Percentiles rank a stretch among this genome's conserved stretches.
phyloP scores from a whole-genome alignment of 257 asterid species.

The Solanum paucissectum region DNA sequence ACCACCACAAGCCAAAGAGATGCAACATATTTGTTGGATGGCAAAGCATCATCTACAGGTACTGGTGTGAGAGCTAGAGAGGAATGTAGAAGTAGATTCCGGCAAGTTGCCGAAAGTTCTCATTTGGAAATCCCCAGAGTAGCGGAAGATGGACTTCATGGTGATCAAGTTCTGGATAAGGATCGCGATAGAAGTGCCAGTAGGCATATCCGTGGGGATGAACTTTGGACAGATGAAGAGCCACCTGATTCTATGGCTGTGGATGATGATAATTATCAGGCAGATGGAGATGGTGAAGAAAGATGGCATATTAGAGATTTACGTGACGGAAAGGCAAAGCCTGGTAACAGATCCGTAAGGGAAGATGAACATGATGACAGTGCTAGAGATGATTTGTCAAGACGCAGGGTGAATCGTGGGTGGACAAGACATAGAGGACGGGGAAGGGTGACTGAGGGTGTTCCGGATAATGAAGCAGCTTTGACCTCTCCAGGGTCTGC shows the following conservation, averaged over 20 bases:
- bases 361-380: slow-evolving; percentile 74
- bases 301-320: slow-evolving; percentile 38
- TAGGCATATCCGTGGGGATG: slow-evolving; percentile 46
- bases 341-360: slow-evolving; percentile 46
- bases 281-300: slow-evolving; percentile 57
- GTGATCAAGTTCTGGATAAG: slow-evolving; percentile 27
- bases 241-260: slow-evolving; percentile 31
- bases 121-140: slow-evolving; percentile 36
- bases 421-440: slow-evolving; percentile 50
- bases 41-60: slow-evolving; percentile 32
- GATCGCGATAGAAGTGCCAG: slow-evolving; percentile 33
- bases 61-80: slow-evolving; percentile 47
- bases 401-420: slow-evolving; percentile 59
- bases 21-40: slow-evolving; percentile 31
- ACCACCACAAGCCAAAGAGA: slow-evolving; percentile 56
- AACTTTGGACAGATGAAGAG: slow-evolving; percentile 54
- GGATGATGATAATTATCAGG: slow-evolving; percentile 37
- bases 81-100: slow-evolving; percentile 55
- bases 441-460: slow-evolving; percentile 58
- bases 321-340: slow-evolving; percentile 47
- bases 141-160: slow-evolving; percentile 29
- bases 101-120: slow-evolving; percentile 46
- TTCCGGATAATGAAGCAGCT: slow-evolving; percentile 51
- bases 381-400: slow-evolving; percentile 54
- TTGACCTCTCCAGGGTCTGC: slow-evolving; percentile 67